Base-by-base conservation (phyloP, 2,329 filamentous ascomycete species). In the Diaporthe aspalathi region DNA sequence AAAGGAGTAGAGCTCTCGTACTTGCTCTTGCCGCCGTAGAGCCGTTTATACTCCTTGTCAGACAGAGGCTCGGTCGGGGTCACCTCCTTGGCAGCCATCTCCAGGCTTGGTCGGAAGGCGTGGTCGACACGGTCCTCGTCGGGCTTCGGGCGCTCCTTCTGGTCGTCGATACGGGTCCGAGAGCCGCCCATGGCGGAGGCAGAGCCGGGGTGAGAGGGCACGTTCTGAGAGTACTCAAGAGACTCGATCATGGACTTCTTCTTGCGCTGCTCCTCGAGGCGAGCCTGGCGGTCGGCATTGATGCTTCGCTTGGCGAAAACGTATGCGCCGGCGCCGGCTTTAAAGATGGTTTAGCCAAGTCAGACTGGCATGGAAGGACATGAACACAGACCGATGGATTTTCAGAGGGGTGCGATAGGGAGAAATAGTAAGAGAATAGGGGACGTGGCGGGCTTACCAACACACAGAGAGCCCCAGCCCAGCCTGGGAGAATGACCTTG, bases 291-390 rank as follows among this genome's bases (percentile, higher is more conserved):
- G 82, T 98, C 94, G 76, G 93, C 93, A 80, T 98, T 97, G 88
- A 99, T 97, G 81, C 91, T 92, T 79, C 90, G 89, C 87, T 99
- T 99, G 74, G 96, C 96, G 81, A 98, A 97, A 85, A 93, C 94
- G 87, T 98, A 99, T 78, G 95, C 94, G 74, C 92, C 93, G 75
- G 90, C 96, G 79, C 95, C 96, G 76, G 95, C 94, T 94, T 79
- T 67, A 47, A 69, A 73, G 62, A 47, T 27, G 47, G 56, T 57
- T 11, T 9, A 65, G 43, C 29, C 17, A 50, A 65, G 65, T 78
- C 56, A 77, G 68, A 57, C 24, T 43, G 53, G 24, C 43, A 43
- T 22, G 27, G 43, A 38, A 40, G 9, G 20, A 17, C 60, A 24
- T 0, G 20, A 22, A 35, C 17, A 49, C 16, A 2, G 11, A 12